A percentile compares a stretch with the other conserved stretches of the same genome.
Conservation (phyloP, 2,329 filamentous ascomycete species). For the Ceratocystiopsis minuta region DNA sequence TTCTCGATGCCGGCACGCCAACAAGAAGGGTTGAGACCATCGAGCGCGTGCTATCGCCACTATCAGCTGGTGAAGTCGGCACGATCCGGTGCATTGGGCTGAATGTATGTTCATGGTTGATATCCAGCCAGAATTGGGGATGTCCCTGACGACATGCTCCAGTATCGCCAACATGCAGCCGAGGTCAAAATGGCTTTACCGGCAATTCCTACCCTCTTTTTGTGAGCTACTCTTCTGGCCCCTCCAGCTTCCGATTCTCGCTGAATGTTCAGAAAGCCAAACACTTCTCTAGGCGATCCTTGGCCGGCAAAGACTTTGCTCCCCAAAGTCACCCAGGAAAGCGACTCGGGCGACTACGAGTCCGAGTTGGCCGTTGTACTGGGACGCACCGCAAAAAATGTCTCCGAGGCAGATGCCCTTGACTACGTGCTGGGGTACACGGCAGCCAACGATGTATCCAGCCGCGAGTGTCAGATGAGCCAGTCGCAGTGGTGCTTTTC, state of each 20-base stretch:
- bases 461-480: slow-evolving; percentile 19
- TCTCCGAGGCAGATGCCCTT: slow-evolving; percentile 35
- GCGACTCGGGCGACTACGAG: slow-evolving; percentile 40
- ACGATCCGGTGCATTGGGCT: slow-evolving; percentile 41
- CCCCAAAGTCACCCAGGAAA: slow-evolving; percentile 32
- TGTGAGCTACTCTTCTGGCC: slow-evolving; percentile 12
- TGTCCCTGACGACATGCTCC: no score
- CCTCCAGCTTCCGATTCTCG: no score
- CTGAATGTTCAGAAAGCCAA: slow-evolving; percentile 25
- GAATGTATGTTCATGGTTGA: slow-evolving; percentile 23
- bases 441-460: slow-evolving; percentile 20
- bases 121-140: no score
- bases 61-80: slow-evolving; percentile 30
- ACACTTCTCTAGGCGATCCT: slow-evolving; percentile 33
- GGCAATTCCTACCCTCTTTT: slow-evolving; percentile 35
- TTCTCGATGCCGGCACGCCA: slow-evolving; percentile 32
- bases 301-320: slow-evolving; percentile 32
- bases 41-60: slow-evolving; percentile 30
- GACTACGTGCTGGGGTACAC: slow-evolving; percentile 26
- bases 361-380: slow-evolving; percentile 40
- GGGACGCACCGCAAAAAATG: slow-evolving; percentile 31
- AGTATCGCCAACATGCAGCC: slow-evolving; percentile 28
- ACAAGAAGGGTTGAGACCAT: slow-evolving; percentile 29
- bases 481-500: slow-evolving; percentile 22
- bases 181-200: slow-evolving; percentile 35